Evolutionary conservation across 176 grass and related monocot species (phyloP).

Genomic region (Ensete glaucum): DNA sequence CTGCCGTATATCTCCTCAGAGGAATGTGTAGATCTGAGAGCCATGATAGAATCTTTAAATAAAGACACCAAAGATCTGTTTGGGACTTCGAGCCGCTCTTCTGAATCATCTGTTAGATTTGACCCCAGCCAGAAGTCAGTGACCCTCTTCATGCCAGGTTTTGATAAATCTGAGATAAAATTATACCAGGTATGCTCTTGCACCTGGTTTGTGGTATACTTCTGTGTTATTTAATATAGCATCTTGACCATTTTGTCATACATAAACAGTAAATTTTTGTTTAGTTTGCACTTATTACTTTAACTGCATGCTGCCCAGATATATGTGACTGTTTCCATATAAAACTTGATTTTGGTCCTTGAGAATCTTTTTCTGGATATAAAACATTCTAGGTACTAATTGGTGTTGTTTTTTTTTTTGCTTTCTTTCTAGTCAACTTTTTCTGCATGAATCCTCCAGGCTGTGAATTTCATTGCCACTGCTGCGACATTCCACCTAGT

Average conservation of each 20-base stretch:
- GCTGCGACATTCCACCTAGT: neutral
- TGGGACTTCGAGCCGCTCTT: conserved; percentile 14
- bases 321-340: neutral
- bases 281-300: neutral
- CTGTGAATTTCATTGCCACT: neutral
- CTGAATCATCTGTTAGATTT: conserved; percentile 56
- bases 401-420: neutral
- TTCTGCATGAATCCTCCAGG: neutral
- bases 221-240: neutral
- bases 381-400: neutral
- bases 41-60: conserved; percentile 29
- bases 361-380: neutral
- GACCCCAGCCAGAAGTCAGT: conserved; percentile 54
- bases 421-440: neutral
- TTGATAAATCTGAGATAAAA: conserved; percentile 89
- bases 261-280: neutral
- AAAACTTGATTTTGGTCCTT: neutral
- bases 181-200: conserved; percentile 58
- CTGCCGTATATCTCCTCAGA: conserved; percentile 44
- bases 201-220: neutral
- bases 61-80: conserved; percentile 45
- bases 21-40: conserved; percentile 35
- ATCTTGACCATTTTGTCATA: neutral
- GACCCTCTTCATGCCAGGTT: conserved; percentile 86
- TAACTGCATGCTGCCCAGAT: neutral